Evolutionary conservation across 2,329 filamentous ascomycete genomes (phyloP), one percentile per base, ranked within the genome.

Genomic region (Cercospora sp.): DNA sequence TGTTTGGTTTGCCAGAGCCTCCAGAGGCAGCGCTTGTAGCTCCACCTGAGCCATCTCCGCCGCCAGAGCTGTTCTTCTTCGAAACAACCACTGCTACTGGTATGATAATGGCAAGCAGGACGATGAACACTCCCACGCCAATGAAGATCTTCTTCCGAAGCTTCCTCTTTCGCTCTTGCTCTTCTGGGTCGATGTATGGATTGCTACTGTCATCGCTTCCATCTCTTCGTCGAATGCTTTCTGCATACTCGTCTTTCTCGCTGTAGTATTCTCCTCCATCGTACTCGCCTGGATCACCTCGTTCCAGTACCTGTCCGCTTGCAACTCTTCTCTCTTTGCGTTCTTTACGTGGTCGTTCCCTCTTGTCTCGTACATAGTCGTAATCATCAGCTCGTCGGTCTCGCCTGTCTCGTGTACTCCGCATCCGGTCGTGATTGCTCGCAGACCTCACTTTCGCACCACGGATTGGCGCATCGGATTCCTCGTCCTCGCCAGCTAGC

Each of bases 61-160:
- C 65, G 8, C 65, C 64, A 36, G 67, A 75, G 2, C 77, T 51
- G 31, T 75, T 80, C 74, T 83, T 84, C 63, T 81, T 81, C 0
- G 81, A 81, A 42, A 83, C 69, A 10, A 84, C 76, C 0, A 84
- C 79, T 8, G 78, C 83, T 2, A 84, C 81, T 0, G 81, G 81
- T 45, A 85, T 83, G 59, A 81, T 79, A 67, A 84, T 83, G 10
- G 78, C 79, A 7, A 84, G 76, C 16, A 84, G 67, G 1, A 83
- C 68, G 4, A 84, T 66, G 16, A 79, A 36, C 3, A 82, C 67
- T 1, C 75, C 79, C 0, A 79, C 77, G 36, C 80, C 79, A 16
- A 83, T 79, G 69, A 74, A 72, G 64, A 76, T 75, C 71, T 88
- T 84, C 73, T 87, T 87, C 79, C 90, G 89, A n/a, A 73, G 77